A percentile compares a stretch with the other conserved stretches of the same genome.
Evolutionary conservation across 495 filamentous ascomycete genomes (phyloP).

Genomic region (Talaromyces adpressus): DNA sequence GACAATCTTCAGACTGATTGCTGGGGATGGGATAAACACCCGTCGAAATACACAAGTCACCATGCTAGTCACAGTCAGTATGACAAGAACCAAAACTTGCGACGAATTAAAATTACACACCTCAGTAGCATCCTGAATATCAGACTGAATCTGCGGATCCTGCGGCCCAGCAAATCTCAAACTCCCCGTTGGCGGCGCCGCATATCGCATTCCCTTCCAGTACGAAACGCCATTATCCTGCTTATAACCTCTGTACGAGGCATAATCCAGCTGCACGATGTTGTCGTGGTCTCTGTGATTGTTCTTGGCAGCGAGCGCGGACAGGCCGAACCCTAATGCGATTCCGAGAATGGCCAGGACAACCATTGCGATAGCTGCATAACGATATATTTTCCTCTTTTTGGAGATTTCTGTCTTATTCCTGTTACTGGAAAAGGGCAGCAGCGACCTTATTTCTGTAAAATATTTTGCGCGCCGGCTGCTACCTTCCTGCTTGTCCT

Average conservation of each 20-base stretch:
- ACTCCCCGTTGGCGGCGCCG: constrained; percentile 48
- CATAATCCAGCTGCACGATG: constrained; percentile 2
- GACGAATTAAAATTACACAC: constrained; percentile 21
- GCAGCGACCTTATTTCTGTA: background rate
- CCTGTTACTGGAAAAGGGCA: background rate
- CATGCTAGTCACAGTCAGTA: constrained; percentile 25
- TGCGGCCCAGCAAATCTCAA: constrained; percentile 55
- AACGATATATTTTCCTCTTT: background rate
- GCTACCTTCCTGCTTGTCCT: background rate
- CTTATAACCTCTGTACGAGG: constrained; percentile 5
- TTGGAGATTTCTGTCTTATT: background rate
- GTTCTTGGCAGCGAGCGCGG: background rate
- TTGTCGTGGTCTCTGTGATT: background rate
- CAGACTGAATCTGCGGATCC: constrained; percentile 36
- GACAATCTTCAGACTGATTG: constrained; percentile 60
- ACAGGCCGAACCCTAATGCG: background rate
- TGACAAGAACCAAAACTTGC: background rate
- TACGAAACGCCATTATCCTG: constrained; percentile 42
- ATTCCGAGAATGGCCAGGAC: background rate
- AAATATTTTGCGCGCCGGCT: background rate
- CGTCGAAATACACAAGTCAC: constrained; percentile 46
- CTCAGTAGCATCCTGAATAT: constrained; percentile 36
- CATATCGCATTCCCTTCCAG: constrained; percentile 63
- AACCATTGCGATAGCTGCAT: background rate
- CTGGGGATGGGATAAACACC: constrained; percentile 25